Evolutionary conservation across 306 rosid species (phyloP).

Genomic region (Sophora flavescens): DNA sequence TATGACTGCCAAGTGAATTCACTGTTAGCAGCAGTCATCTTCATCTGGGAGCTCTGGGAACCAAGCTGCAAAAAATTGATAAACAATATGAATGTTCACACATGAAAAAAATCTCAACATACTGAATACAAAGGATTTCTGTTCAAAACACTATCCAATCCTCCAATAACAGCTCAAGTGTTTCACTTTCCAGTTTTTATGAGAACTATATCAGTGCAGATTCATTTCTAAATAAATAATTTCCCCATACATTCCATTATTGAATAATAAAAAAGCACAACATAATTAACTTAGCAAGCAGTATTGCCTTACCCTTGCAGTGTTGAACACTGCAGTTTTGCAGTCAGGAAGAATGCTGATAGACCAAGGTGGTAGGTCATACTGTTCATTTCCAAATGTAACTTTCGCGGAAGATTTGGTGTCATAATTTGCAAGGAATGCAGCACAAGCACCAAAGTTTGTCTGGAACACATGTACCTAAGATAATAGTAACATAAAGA

Average conservation of each 20-base stretch:
- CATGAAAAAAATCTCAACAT: background rate
- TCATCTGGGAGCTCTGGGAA: slow-evolving; percentile 57
- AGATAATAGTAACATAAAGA: slow-evolving; percentile 28
- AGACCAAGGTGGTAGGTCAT: slow-evolving; percentile 93
- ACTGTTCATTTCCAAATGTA: slow-evolving; percentile 67
- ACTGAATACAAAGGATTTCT: background rate
- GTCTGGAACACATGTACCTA: slow-evolving; percentile 81
- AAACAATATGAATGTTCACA: slow-evolving; percentile 30
- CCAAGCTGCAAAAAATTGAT: slow-evolving; percentile 58
- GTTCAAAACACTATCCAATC: background rate
- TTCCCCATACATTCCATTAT: background rate
- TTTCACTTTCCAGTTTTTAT: background rate
- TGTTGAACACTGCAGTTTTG: slow-evolving; percentile 81
- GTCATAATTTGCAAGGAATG: slow-evolving; percentile 87
- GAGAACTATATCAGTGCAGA: background rate
- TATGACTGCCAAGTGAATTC: slow-evolving; percentile 76
- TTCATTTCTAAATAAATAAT: background rate
- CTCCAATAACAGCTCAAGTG: slow-evolving; percentile 15
- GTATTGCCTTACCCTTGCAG: slow-evolving; percentile 73
- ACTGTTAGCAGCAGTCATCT: slow-evolving; percentile 64
- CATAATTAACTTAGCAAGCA: slow-evolving; percentile 1
- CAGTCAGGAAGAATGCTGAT: slow-evolving; percentile 95
- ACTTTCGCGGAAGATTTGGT: slow-evolving; percentile 57
- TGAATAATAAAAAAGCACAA: background rate
- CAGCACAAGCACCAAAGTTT: slow-evolving; percentile 69